A percentile compares a stretch with the other conserved stretches of the same genome.
These are phyloP conservation scores for Eutrema yunnanense DNA, from an alignment of 345 rosid species.

Conservation along the genomic window DNA sequence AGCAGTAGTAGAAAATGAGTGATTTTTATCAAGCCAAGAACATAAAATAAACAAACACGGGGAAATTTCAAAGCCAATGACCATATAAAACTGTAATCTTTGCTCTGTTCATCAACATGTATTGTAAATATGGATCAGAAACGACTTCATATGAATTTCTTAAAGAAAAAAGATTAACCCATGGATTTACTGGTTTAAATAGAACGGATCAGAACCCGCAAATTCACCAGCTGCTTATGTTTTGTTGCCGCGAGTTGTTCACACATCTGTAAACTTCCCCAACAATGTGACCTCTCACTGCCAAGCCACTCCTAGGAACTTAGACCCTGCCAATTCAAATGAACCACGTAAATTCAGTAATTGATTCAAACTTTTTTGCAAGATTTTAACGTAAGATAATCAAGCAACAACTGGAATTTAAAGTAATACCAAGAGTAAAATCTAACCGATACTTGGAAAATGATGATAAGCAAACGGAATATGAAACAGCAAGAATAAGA, in stretches of 20 bases:
- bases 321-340: conserved; percentile 28
- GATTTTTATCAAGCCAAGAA: neutral
- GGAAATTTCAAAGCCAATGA: neutral
- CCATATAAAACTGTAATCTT: neutral
- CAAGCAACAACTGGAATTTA: neutral
- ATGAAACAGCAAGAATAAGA: neutral
- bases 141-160: conserved; percentile 6
- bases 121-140: conserved; percentile 21
- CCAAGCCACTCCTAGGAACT: conserved; percentile 5
- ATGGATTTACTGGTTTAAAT: conserved; percentile 2
- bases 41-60: neutral
- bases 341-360: neutral
- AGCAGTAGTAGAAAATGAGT: neutral
- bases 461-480: neutral
- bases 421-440: neutral
- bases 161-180: neutral
- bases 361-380: neutral
- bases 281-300: conserved; percentile 4
- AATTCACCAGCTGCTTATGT: neutral
- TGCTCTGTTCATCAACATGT: conserved; percentile 8
- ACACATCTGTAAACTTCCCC: conserved; percentile 19
- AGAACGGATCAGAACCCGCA: neutral
- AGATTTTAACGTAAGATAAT: neutral
- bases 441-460: neutral
- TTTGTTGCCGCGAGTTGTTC: conserved; percentile 2